phyloP scores from a whole-genome alignment of 164 flowering plant species.

The Liquidambar formosana region DNA sequence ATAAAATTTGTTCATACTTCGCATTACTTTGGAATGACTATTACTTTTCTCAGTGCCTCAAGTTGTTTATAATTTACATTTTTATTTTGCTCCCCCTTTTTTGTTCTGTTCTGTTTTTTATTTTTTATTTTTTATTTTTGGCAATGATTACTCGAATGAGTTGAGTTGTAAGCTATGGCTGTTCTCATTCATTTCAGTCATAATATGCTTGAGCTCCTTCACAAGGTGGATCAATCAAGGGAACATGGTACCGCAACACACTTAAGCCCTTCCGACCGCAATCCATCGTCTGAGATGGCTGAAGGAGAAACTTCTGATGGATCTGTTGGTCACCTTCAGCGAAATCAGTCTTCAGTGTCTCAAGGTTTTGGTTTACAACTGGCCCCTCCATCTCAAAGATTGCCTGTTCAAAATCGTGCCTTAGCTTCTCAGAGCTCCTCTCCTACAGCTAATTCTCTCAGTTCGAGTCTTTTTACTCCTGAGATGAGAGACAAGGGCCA shows the following conservation, averaged over 20 bases:
- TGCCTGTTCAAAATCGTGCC: conserved; percentile 34
- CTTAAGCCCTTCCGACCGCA: conserved; percentile 43
- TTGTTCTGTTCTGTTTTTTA: too few relatives aligned
- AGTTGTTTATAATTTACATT: background rate
- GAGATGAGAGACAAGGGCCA: conserved; percentile 37
- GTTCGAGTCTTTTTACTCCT: conserved; percentile 31
- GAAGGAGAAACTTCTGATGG: conserved; percentile 52
- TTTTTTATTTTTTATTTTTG: too few relatives aligned
- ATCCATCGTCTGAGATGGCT: conserved; percentile 38
- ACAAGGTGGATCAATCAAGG: conserved; percentile 77
- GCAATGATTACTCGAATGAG: background rate
- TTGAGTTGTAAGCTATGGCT: background rate
- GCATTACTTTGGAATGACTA: background rate
- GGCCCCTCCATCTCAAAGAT: conserved; percentile 70
- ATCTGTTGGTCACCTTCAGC: conserved; percentile 46
- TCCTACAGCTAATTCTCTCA: conserved; percentile 28
- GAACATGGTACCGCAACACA: conserved; percentile 33
- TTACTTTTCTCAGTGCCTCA: background rate
- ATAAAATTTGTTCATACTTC: background rate
- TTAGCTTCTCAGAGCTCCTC: conserved; percentile 40
- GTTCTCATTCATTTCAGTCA: conserved; percentile 48
- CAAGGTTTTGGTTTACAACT: conserved; percentile 76
- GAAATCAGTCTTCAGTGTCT: conserved; percentile 48
- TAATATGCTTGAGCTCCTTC: conserved; percentile 90
- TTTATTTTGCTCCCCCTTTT: too few relatives aligned